These are phyloP conservation scores for Alternaria brassicae DNA, from an alignment of 2,329 filamentous ascomycete species.

Conservation along the genomic window DNA sequence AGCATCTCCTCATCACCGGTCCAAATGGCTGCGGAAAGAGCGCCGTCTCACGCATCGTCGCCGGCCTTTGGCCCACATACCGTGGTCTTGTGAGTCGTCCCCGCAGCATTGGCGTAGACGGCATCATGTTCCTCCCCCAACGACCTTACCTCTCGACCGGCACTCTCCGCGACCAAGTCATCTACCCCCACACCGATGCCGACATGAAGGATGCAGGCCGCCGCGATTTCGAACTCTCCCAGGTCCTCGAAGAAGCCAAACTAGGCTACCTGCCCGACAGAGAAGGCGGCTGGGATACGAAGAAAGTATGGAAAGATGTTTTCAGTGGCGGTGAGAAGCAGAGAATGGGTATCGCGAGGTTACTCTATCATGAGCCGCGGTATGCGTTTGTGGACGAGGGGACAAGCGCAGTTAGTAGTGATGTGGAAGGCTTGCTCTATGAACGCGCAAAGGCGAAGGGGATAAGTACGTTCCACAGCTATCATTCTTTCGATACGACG, in stretches of 20 bases:
- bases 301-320: slow-evolving; percentile 98
- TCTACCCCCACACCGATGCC: slow-evolving; percentile 92
- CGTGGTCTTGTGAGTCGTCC: slow-evolving; percentile 89
- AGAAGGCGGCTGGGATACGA: slow-evolving; percentile 94
- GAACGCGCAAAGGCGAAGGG: slow-evolving; percentile 91
- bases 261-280: slow-evolving; percentile 89
- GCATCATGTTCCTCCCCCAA: slow-evolving; percentile 98
- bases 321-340: slow-evolving; percentile 98
- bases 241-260: slow-evolving; percentile 80
- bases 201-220: slow-evolving; percentile 88
- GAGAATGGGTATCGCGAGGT: slow-evolving; percentile 84
- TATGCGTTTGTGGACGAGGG: slow-evolving; percentile 97
- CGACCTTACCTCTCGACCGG: slow-evolving; percentile 90
- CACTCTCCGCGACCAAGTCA: slow-evolving; percentile 94
- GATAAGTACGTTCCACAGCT: slow-evolving; percentile 72
- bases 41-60: slow-evolving; percentile 84
- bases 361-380: slow-evolving; percentile 92
- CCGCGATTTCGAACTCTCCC: slow-evolving; percentile 78
- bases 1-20: slow-evolving; percentile 93
- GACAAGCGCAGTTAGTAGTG: slow-evolving; percentile 90
- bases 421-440: slow-evolving; percentile 93
- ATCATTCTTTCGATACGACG: background rate
- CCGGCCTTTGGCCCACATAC: slow-evolving; percentile 95
- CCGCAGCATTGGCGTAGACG: slow-evolving; percentile 79
- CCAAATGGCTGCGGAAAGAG: slow-evolving; percentile 95